A percentile compares a stretch with the other conserved stretches of the same genome.
Evolutionary conservation across 1,284 basidiomycete species (phyloP).

Genomic region (Malassezia dermatis): DNA sequence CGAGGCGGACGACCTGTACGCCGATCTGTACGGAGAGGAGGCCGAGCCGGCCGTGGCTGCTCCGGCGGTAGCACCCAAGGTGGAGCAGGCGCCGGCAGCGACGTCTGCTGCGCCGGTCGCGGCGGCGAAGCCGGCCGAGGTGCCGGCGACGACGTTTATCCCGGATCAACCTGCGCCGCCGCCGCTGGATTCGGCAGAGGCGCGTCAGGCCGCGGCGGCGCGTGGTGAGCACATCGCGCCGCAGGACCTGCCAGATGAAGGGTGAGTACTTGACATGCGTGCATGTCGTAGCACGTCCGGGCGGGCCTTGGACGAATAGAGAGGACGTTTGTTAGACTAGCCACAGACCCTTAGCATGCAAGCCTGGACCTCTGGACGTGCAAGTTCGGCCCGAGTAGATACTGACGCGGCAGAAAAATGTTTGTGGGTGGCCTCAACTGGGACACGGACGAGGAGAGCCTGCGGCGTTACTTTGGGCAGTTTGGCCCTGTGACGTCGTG

Average conservation of each 20-base stretch:
- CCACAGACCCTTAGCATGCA: constrained; percentile 2
- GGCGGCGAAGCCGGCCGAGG: constrained; percentile 1
- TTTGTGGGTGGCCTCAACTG: constrained; percentile 92
- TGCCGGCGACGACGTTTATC: constrained; percentile 7
- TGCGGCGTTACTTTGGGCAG: constrained; percentile 73
- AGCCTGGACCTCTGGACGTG: not conserved
- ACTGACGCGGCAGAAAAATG: constrained; percentile 66
- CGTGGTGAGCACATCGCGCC: constrained; percentile 18
- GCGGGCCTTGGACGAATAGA: not conserved
- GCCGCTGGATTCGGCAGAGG: constrained; percentile 8
- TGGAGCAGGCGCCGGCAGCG: constrained; percentile 1
- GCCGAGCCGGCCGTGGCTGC: constrained; percentile 5
- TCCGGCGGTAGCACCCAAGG: not conserved
- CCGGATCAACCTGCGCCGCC: constrained; percentile 5
- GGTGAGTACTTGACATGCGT: constrained; percentile 11
- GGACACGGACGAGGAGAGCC: constrained; percentile 89
- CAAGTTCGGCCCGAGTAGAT: constrained; percentile 2
- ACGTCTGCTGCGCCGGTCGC: constrained; percentile 1
- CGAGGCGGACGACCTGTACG: constrained; percentile 19
- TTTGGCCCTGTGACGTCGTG: constrained; percentile 84
- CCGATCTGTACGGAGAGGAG: constrained; percentile 18
- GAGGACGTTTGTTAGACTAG: constrained; percentile 9
- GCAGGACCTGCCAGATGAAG: constrained; percentile 19
- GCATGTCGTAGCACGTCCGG: constrained; percentile 9
- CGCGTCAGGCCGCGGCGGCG: constrained; percentile 11